A percentile compares a stretch with the other conserved stretches of the same genome.
Conservation (phyloP, 345 rosid species). For the Atalantia buxifolia region DNA sequence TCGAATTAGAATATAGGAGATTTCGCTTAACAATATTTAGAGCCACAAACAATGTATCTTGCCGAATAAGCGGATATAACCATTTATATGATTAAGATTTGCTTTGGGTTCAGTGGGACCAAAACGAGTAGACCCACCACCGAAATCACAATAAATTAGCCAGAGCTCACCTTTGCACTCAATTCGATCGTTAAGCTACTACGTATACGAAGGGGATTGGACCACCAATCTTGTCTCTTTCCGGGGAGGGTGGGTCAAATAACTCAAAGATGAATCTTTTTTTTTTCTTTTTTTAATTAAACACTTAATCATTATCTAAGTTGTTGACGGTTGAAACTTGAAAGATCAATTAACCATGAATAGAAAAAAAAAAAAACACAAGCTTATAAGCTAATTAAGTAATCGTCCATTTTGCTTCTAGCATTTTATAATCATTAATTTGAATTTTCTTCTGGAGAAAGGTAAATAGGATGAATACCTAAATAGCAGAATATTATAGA, state of each 20-base stretch:
- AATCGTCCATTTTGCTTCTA: not conserved
- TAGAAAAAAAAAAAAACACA: not conserved
- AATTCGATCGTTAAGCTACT: not conserved
- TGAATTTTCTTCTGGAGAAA: not conserved
- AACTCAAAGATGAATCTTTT: not conserved
- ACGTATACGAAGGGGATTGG: not conserved
- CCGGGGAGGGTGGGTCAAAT: not conserved
- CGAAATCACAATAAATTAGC: too few species aligned
- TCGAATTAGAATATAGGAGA: too few species aligned
- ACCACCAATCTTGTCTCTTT: not conserved
- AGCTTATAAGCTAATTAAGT: not conserved
- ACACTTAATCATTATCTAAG: not conserved
- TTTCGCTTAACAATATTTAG: not conserved
- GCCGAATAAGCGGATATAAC: not conserved
- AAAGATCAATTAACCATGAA: not conserved
- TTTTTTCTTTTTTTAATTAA: not conserved
- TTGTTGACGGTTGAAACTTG: too few species aligned
- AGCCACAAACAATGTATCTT: not conserved
- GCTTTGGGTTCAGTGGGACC: not conserved
- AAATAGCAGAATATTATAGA: not conserved
- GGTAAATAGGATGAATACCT: not conserved
- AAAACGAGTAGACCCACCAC: not conserved
- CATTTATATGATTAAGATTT: not conserved
- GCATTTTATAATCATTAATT: too few species aligned
- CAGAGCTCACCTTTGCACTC: not conserved